Conservation (phyloP, 345 rosid genomes). For the Camelina neglecta region DNA sequence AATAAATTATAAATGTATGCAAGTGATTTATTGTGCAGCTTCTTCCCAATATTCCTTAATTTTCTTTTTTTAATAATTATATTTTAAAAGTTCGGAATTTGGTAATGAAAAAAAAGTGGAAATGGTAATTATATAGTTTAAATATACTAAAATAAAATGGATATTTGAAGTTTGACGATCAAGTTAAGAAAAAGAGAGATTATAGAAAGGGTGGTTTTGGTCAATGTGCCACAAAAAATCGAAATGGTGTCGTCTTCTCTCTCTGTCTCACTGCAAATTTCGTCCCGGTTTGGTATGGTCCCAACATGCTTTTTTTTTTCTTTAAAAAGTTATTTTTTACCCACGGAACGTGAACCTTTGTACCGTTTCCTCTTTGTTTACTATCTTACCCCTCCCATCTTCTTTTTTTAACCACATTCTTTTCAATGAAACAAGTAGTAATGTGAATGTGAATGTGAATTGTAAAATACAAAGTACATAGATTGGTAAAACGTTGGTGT, state of each 20-base stretch:
- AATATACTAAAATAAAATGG: not conserved
- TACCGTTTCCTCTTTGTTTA: constrained; percentile 12
- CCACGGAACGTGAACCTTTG: constrained; percentile 45
- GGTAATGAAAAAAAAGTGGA: not conserved
- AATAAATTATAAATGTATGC: no score
- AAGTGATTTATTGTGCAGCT: no score
- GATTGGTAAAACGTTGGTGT: not conserved
- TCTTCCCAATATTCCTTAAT: no score
- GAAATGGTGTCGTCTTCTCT: constrained; percentile 38
- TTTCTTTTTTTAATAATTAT: no score
- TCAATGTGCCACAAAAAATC: constrained; percentile 23
- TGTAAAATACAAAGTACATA: not conserved
- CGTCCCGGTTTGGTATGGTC: constrained; percentile 32
- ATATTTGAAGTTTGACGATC: not conserved
- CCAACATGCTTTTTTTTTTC: constrained; percentile 41
- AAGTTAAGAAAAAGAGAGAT: not conserved
- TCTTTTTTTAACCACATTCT: not conserved
- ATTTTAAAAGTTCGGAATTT: no score
- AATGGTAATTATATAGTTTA: not conserved
- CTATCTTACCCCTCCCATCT: constrained; percentile 23
- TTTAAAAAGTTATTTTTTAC: no score
- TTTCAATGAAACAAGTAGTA: not conserved
- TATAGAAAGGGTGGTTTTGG: not conserved
- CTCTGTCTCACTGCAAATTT: not conserved
- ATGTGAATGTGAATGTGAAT: not conserved